Conservation (phyloP, 768 basidiomycete species). For the Dacryopinax spathularia region DNA sequence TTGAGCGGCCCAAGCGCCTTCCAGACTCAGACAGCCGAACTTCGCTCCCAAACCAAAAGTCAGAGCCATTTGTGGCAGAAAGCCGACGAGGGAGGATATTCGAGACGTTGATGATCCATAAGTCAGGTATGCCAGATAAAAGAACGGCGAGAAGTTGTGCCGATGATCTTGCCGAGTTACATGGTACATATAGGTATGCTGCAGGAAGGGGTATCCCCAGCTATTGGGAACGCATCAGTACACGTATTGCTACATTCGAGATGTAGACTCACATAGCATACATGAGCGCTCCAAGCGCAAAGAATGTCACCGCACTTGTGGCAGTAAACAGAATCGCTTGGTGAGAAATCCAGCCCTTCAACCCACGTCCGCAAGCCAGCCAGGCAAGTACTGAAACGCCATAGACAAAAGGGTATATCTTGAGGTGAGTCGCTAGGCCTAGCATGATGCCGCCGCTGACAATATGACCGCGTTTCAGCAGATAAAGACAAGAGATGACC, state of each 20-base stretch:
- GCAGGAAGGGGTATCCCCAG: constrained; percentile 87
- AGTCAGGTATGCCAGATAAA: constrained; percentile 84
- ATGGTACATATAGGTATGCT: constrained; percentile 90
- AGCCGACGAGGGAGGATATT: constrained; percentile 60
- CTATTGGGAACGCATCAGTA: constrained; percentile 30
- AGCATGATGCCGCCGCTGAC: constrained; percentile 51
- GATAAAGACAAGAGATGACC: constrained; percentile 56
- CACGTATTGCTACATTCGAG: constrained; percentile 3
- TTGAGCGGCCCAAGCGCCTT: constrained; percentile 83
- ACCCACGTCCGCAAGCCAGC: constrained; percentile 24
- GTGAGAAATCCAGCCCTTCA: constrained; percentile 28
- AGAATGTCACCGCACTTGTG: constrained; percentile 58
- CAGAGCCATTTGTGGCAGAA: constrained; percentile 68
- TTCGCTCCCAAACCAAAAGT: constrained; percentile 59
- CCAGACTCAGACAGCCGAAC: constrained; percentile 49
- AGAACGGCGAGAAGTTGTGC: constrained; percentile 97
- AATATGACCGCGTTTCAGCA: constrained; percentile 35
- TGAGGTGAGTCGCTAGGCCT: constrained; percentile 85
- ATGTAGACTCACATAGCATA: constrained; percentile 57
- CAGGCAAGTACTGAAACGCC: constrained; percentile 53
- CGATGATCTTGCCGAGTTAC: constrained; percentile 83
- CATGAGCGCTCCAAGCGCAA: constrained; percentile 43
- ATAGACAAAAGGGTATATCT: constrained; percentile 92
- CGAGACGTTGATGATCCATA: constrained; percentile 35
- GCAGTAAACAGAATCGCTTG: constrained; percentile 48